Conservation (phyloP, 2,329 filamentous ascomycete species). For the Exophiala aquamarina region DNA sequence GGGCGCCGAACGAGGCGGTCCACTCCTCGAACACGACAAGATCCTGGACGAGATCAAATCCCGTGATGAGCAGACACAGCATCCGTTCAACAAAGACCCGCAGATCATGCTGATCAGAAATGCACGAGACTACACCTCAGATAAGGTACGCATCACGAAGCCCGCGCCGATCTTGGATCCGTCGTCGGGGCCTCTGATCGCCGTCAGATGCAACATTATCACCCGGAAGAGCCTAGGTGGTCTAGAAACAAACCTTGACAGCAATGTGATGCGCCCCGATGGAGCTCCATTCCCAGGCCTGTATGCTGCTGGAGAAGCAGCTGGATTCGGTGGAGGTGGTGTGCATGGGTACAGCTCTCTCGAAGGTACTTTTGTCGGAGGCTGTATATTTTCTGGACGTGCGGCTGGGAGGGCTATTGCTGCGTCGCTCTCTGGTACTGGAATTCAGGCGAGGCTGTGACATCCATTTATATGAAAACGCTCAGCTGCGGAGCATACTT, state of each 20-base stretch:
- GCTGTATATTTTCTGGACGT: conserved; percentile 63
- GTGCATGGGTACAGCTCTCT: conserved; percentile 63
- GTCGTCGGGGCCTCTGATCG: conserved; percentile 59
- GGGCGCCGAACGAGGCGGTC: conserved; percentile 45
- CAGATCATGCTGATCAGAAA: conserved; percentile 64
- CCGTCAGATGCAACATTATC: conserved; percentile 60
- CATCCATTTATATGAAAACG: not conserved
- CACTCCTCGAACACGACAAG: conserved; percentile 46
- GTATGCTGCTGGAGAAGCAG: conserved; percentile 19
- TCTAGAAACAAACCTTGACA: conserved; percentile 39
- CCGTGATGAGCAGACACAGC: conserved; percentile 58
- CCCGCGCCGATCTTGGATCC: conserved; percentile 57
- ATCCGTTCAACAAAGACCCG: conserved; percentile 59
- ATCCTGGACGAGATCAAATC: conserved; percentile 52
- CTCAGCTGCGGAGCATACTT: no score
- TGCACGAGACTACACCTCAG: conserved; percentile 56
- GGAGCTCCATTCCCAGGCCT: conserved; percentile 38
- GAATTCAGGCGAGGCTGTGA: not conserved
- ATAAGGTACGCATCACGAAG: conserved; percentile 53
- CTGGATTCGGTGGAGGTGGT: conserved; percentile 54
- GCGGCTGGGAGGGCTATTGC: conserved; percentile 55
- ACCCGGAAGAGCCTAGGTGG: conserved; percentile 61
- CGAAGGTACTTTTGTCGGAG: conserved; percentile 63
- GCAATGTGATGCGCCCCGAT: conserved; percentile 38
- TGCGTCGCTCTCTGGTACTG: not conserved